Evolutionary conservation across 108 stramenopile species (phyloP), one percentile per base, ranked within the genome.

Genomic region (Cafeteria roenbergensis): DNA sequence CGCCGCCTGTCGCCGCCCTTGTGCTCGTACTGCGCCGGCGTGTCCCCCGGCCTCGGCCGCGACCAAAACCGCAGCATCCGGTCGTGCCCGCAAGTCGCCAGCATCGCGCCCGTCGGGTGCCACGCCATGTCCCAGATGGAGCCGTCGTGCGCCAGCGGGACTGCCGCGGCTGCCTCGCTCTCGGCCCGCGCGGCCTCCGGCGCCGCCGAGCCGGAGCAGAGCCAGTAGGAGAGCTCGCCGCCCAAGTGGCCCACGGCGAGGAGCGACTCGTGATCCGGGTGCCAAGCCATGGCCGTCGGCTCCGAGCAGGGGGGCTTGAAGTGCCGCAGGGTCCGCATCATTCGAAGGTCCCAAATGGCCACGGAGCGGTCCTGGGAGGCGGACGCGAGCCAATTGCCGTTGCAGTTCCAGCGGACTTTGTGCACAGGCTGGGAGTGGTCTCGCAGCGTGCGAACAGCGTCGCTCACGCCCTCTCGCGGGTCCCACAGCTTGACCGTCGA

Each of bases 71-170:
- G 93, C 55, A 85, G 85, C 63, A 86, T 88, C 51, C 88, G 76
- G 76, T 95, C 94, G 73, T 92, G 89, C 55, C 78, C 77, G 26
- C 85, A 92, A 17, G 88, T 88, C 0, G 91, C 91, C 31, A 96
- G 67, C 67, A 88, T 73, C 69, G 92, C 90, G 9, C 94, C 94
- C 8, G 86, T 82, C 1, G 94, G 94, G 76, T 92, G 91, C 92
- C 92, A 96, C 69, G 85, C 84, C 78, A 93, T 72, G 75, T 89
- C 88, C 91, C 91, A 92, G 67, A 96, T 87, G 29, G 94, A 88
- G 83, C 88, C 87, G 51, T 95, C 92, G 76, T 95, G 94, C 25
- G 94, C 94, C 70, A 73, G 87, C 14, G 83, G 90, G 27, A 90
- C 78, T 53, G 77, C 80, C 24, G 83, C 87, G 0, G 77, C 78